phyloP scores from a whole-genome alignment of 2,329 filamentous ascomycete species.

The Colletotrichum camelliae region DNA sequence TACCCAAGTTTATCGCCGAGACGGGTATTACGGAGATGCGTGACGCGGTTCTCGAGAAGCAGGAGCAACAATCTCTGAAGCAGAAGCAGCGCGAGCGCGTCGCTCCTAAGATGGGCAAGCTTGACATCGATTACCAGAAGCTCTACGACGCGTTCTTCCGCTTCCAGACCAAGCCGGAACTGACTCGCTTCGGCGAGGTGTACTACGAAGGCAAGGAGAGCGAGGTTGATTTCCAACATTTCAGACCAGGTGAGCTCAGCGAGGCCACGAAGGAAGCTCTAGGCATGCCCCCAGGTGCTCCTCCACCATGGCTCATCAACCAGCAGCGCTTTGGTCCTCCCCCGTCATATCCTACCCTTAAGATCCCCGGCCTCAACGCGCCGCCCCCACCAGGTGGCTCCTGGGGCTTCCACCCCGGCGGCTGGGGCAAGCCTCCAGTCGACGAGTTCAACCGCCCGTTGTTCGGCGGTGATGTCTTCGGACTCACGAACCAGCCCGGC shows the following conservation, averaged over 20 bases:
- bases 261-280: slow-evolving; percentile 91
- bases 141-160: slow-evolving; percentile 98
- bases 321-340: slow-evolving; percentile 93
- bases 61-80: slow-evolving; percentile 88
- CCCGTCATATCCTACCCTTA: slow-evolving; percentile 93
- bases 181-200: slow-evolving; percentile 97
- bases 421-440: slow-evolving; percentile 94
- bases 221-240: slow-evolving; percentile 90
- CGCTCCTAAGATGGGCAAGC: slow-evolving; percentile 92
- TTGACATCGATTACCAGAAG: slow-evolving; percentile 98
- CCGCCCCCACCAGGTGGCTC: slow-evolving; percentile 86
- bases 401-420: slow-evolving; percentile 95
- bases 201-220: slow-evolving; percentile 99
- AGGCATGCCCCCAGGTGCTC: slow-evolving; percentile 90
- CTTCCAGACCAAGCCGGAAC: slow-evolving; percentile 92
- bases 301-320: slow-evolving; percentile 96
- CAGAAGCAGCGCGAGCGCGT: slow-evolving; percentile 96
- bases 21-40: slow-evolving; percentile 98
- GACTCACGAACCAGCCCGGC: slow-evolving; percentile 62
- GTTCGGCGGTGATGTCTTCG: slow-evolving; percentile 95
- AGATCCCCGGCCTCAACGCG: slow-evolving; percentile 92
- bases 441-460: slow-evolving; percentile 92
- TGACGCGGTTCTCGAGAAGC: slow-evolving; percentile 94
- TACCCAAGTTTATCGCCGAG: slow-evolving; percentile 96
- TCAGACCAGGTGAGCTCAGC: slow-evolving; percentile 87